phyloP scores from a whole-genome alignment of 2,329 filamentous ascomycete species.

The Colletotrichum sp. region DNA sequence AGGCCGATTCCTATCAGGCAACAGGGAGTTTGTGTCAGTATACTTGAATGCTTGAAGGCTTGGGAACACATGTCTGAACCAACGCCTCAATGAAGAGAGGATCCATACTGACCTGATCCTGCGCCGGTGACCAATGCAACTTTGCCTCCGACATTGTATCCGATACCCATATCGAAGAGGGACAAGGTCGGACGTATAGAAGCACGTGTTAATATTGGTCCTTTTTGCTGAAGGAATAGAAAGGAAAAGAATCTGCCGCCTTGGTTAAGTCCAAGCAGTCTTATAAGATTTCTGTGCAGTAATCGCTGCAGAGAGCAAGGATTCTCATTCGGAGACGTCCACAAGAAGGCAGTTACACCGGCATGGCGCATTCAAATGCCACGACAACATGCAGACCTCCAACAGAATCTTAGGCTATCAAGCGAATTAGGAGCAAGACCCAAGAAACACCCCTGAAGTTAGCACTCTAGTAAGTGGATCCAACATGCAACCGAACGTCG shows the following conservation, averaged over 20 bases:
- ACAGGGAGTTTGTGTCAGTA: background rate
- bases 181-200: background rate
- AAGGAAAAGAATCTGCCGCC: background rate
- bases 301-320: background rate
- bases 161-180: background rate
- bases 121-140: background rate
- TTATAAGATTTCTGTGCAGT: background rate
- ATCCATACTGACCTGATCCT: background rate
- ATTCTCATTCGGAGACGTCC: background rate
- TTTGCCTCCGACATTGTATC: background rate
- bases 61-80: background rate
- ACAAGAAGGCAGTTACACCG: background rate
- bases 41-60: background rate
- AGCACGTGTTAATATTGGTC: background rate
- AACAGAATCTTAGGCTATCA: background rate
- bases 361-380: background rate
- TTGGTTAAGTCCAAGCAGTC: background rate
- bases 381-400: background rate
- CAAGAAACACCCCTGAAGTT: background rate
- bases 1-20: slow-evolving; percentile 26
- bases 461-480: background rate
- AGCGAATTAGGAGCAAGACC: background rate
- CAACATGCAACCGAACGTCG: background rate
- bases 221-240: background rate
- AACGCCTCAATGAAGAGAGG: background rate